phyloP scores from a whole-genome alignment of 805 yeast genomes.

The Sungouiella thailandica region DNA sequence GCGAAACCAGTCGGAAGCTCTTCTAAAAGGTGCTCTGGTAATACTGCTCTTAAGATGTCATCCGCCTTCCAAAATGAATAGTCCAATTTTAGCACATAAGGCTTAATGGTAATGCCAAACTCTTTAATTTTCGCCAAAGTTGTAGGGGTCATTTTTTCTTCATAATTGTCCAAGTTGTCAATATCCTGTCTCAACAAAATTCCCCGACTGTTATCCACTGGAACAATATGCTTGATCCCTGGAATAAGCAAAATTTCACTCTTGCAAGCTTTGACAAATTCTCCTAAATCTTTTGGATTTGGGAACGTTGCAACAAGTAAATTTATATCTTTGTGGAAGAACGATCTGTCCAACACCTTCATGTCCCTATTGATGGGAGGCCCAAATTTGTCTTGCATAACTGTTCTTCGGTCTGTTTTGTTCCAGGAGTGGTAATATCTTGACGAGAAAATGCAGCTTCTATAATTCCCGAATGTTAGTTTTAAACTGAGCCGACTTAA shows the following conservation, averaged over 20 bases:
- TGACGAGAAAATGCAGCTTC: no score
- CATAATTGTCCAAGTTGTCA: slow-evolving; percentile 31
- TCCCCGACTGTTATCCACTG: slow-evolving; percentile 38
- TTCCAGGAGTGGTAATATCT: slow-evolving; percentile 10
- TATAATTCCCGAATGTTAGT: no score
- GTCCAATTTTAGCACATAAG: slow-evolving; percentile 52
- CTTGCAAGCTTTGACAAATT: slow-evolving; percentile 54
- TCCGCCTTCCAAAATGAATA: slow-evolving; percentile 88
- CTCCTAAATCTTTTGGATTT: slow-evolving; percentile 57
- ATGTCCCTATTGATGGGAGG: slow-evolving; percentile 72
- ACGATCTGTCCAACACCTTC: slow-evolving; percentile 59
- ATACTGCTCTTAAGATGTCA: slow-evolving; percentile 69
- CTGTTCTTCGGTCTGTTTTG: slow-evolving; percentile 23
- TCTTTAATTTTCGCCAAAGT: slow-evolving; percentile 45
- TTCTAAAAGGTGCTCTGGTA: slow-evolving; percentile 65
- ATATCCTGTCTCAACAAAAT: slow-evolving; percentile 58
- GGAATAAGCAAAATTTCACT: slow-evolving; percentile 66
- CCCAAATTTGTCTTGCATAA: slow-evolving; percentile 27
- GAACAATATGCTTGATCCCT: slow-evolving; percentile 63
- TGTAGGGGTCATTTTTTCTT: slow-evolving; percentile 32
- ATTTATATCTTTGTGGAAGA: slow-evolving; percentile 54
- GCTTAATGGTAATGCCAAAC: slow-evolving; percentile 41
- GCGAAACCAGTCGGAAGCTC: slow-evolving; percentile 91
- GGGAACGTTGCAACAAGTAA: slow-evolving; percentile 67
- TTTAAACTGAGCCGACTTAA: no score